phyloP scores from a whole-genome alignment of 495 filamentous ascomycete genomes.

The Xanthoparmelia taractica region DNA sequence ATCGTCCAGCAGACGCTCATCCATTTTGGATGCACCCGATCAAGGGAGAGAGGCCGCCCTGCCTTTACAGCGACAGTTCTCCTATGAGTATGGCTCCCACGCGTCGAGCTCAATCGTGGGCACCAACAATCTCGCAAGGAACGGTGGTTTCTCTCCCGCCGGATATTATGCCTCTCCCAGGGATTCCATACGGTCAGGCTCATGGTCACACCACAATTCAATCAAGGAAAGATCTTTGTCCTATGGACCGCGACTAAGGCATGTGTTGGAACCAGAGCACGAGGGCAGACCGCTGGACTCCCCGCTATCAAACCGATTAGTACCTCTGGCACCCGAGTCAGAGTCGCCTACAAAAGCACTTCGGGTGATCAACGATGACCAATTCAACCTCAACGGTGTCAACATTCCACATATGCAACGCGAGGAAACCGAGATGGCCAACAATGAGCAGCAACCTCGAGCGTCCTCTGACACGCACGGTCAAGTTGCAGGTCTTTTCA shows the following conservation, averaged over 20 bases:
- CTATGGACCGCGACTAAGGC: slow-evolving; percentile 43
- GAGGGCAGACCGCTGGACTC: slow-evolving; percentile 39
- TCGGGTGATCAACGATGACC: slow-evolving; percentile 20
- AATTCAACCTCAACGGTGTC: slow-evolving; percentile 14
- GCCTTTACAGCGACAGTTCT: slow-evolving; percentile 39
- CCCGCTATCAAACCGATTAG: slow-evolving; percentile 25
- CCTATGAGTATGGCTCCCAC: slow-evolving; percentile 42
- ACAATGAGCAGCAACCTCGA: slow-evolving; percentile 17
- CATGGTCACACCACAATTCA: slow-evolving; percentile 31
- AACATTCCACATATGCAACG: slow-evolving; percentile 15
- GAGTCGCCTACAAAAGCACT: slow-evolving; percentile 17
- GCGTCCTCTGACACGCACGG: slow-evolving; percentile 52
- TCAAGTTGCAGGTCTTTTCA: slow-evolving; percentile 64
- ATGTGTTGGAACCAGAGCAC: slow-evolving; percentile 45
- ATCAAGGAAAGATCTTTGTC: slow-evolving; percentile 53
- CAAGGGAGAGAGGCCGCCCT: slow-evolving; percentile 24
- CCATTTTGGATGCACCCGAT: slow-evolving; percentile 39
- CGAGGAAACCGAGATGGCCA: slow-evolving; percentile 17
- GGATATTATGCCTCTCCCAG: slow-evolving; percentile 60
- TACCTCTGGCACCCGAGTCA: slow-evolving; percentile 13
- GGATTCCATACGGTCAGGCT: slow-evolving; percentile 50
- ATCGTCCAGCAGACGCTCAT: slow-evolving; percentile 53
- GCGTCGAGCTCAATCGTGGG: slow-evolving; percentile 58
- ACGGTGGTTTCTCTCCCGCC: slow-evolving; percentile 63
- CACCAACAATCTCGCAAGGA: slow-evolving; percentile 55